phyloP scores from a whole-genome alignment of 2,329 filamentous ascomycete genomes.

The Neobulgaria alba region DNA sequence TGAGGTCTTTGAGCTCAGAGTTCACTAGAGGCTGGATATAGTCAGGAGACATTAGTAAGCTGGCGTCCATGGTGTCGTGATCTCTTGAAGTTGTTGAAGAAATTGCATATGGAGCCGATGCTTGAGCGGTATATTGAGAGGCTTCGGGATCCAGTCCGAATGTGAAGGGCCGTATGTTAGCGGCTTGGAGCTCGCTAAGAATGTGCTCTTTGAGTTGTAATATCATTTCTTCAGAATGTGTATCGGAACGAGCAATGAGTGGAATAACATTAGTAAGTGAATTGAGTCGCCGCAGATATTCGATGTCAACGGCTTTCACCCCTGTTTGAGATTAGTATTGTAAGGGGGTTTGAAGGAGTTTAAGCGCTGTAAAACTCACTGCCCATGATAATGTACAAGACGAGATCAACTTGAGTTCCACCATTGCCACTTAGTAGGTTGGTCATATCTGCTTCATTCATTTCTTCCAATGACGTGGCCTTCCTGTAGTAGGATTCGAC shows the following conservation, averaged over 20 bases:
- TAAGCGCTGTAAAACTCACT: constrained; percentile 39
- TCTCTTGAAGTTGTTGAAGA: constrained; percentile 68
- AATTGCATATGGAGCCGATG: constrained; percentile 57
- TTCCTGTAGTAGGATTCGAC: constrained; percentile 61
- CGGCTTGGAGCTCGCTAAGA: constrained; percentile 44
- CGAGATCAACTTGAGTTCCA: constrained; percentile 73
- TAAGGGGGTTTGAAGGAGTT: not conserved
- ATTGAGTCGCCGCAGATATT: constrained; percentile 62
- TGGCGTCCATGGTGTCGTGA: constrained; percentile 82
- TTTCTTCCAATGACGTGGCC: constrained; percentile 49
- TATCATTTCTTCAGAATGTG: constrained; percentile 50
- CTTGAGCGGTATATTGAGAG: constrained; percentile 12
- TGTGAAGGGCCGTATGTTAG: constrained; percentile 55
- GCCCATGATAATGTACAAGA: constrained; percentile 72
- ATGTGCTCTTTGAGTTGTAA: constrained; percentile 51
- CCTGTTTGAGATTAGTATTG: constrained; percentile 32
- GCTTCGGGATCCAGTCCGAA: constrained; percentile 37
- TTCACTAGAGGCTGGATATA: constrained; percentile 73
- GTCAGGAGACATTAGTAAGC: constrained; percentile 83
- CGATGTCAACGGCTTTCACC: constrained; percentile 55
- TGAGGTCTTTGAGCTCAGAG: constrained; percentile 63
- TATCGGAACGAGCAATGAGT: constrained; percentile 69
- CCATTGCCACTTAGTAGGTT: constrained; percentile 73
- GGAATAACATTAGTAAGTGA: constrained; percentile 78
- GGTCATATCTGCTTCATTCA: constrained; percentile 66